These are phyloP conservation scores for Citrullus colocynthis DNA, from an alignment of 306 rosid genomes.

Conservation along the genomic window DNA sequence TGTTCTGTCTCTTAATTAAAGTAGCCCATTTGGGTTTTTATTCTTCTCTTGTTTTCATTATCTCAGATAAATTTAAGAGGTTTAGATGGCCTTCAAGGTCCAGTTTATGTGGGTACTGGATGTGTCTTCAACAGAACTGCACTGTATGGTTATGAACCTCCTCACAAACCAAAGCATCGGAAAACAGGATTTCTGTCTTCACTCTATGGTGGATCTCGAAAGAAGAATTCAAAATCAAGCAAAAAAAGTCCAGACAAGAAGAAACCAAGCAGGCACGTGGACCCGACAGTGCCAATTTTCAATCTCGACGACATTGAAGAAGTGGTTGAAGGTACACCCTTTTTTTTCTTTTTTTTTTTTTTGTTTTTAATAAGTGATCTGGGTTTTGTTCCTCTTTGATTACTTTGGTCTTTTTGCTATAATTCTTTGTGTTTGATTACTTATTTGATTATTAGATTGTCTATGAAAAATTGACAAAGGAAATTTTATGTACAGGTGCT, in stretches of 20 bases:
- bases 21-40: not conserved
- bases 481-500: slow-evolving; percentile 34
- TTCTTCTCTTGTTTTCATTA: slow-evolving; percentile 6
- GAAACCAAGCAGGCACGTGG: slow-evolving; percentile 59
- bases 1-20: not conserved
- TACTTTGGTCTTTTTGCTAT: not conserved
- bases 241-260: slow-evolving; percentile 71
- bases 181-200: slow-evolving; percentile 56
- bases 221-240: slow-evolving; percentile 62
- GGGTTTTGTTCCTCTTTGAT: not conserved
- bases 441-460: not conserved
- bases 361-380: not conserved
- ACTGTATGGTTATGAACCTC: slow-evolving; percentile 89
- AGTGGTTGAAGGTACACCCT: slow-evolving; percentile 72
- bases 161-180: slow-evolving; percentile 63
- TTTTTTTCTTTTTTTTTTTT: too few species aligned
- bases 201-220: slow-evolving; percentile 58
- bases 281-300: slow-evolving; percentile 74
- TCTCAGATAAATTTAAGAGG: slow-evolving; percentile 91
- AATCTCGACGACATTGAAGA: slow-evolving; percentile 88
- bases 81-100: slow-evolving; percentile 95
- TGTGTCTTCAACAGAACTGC: slow-evolving; percentile 94
- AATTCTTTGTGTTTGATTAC: not conserved
- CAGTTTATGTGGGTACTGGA: slow-evolving; percentile 98
- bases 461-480: not conserved